phyloP scores from a whole-genome alignment of 257 asterid genomes.

The Scutellaria barbata region DNA sequence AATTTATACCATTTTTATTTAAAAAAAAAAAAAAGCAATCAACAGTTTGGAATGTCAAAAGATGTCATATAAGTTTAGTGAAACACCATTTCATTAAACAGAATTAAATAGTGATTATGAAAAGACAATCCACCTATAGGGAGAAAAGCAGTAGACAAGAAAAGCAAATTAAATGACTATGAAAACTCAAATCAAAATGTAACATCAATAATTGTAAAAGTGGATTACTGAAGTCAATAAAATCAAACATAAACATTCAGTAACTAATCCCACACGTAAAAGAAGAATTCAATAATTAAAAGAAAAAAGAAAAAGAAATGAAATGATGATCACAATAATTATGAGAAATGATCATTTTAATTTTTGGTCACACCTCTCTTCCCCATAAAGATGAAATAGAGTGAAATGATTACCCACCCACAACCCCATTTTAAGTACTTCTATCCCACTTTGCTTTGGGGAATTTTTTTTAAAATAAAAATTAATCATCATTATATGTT shows the following conservation, averaged over 20 bases:
- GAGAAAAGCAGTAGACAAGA: neutral
- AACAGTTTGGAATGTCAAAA: neutral
- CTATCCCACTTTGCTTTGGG: slow-evolving; percentile 41
- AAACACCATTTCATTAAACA: neutral
- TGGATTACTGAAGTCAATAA: slow-evolving; percentile 40
- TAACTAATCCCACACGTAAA: slow-evolving; percentile 56
- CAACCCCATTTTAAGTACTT: slow-evolving; percentile 31
- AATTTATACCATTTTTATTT: too few species aligned
- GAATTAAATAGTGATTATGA: slow-evolving; percentile 22
- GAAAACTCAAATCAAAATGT: slow-evolving; percentile 10
- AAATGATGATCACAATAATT: slow-evolving; percentile 44
- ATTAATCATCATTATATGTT: slow-evolving; percentile 43
- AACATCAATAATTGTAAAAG: slow-evolving; percentile 20
- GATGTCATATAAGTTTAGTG: neutral
- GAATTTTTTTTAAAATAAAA: slow-evolving; percentile 1
- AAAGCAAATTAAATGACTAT: slow-evolving; percentile 1
- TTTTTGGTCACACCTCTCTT: slow-evolving; percentile 28
- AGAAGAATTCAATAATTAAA: slow-evolving; percentile 43
- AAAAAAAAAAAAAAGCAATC: too few species aligned
- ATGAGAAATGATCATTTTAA: slow-evolving; percentile 49
- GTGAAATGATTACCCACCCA: slow-evolving; percentile 52
- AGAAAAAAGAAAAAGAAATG: slow-evolving; percentile 4
- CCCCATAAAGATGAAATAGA: slow-evolving; percentile 41
- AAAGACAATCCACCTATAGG: slow-evolving; percentile 27
- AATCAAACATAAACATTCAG: slow-evolving; percentile 36